These are phyloP conservation scores for Psilocybe cubensis DNA, from an alignment of 768 basidiomycete genomes.

Conservation along the genomic window DNA sequence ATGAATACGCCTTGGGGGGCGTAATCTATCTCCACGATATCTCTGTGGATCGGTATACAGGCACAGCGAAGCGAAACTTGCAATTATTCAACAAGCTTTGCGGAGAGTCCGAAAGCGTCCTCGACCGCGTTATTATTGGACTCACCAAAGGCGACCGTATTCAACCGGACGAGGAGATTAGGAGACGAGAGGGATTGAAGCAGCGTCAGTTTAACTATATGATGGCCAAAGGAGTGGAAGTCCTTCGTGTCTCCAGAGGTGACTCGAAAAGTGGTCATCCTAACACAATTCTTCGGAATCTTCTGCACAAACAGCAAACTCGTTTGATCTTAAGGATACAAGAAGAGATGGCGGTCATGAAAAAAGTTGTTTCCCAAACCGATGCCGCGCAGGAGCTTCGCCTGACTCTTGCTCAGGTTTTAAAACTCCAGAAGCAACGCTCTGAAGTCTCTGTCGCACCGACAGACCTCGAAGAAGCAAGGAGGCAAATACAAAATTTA, in stretches of 20 bases:
- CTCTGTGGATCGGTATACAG: background rate
- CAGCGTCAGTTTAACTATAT: background rate
- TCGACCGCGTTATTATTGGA: conserved; percentile 2
- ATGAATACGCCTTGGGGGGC: background rate
- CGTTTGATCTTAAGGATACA: conserved; percentile 12
- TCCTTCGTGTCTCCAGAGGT: background rate
- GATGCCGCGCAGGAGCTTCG: conserved; percentile 18
- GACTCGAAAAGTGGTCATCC: background rate
- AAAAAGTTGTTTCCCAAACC: conserved; percentile 15
- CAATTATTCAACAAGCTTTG: background rate
- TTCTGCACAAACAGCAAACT: background rate
- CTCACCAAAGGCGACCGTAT: background rate
- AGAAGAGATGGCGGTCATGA: conserved; percentile 13
- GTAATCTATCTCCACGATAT: conserved; percentile 10
- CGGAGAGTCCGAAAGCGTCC: conserved; percentile 6
- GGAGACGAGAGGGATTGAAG: background rate
- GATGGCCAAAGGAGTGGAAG: background rate
- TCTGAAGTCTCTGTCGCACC: no score
- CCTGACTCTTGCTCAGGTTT: conserved; percentile 14
- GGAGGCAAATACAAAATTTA: background rate
- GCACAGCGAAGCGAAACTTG: background rate
- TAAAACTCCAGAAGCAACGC: conserved; percentile 10
- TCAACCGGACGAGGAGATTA: background rate
- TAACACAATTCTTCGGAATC: background rate
- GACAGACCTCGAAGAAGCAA: background rate